These are phyloP conservation scores for Kodamaea nitidulidarum DNA, from an alignment of 805 yeast genomes.

Conservation along the genomic window DNA sequence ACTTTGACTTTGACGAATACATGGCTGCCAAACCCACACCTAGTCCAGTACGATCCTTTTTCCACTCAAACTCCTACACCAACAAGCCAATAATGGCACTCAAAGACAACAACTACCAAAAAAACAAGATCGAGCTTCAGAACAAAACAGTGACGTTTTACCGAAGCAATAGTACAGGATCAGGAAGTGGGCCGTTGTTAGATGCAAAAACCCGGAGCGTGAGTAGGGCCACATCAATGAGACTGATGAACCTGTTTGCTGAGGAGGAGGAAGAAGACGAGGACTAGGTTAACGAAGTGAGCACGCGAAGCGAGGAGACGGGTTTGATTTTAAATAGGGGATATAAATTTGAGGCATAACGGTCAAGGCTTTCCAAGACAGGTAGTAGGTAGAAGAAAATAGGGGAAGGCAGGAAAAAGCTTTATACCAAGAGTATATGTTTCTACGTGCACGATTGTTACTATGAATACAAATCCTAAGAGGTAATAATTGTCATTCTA, in stretches of 20 bases:
- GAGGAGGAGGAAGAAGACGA: slow-evolving; percentile 17
- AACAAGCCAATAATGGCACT: slow-evolving; percentile 32
- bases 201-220: slow-evolving; percentile 13
- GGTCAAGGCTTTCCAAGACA: too few relatives aligned
- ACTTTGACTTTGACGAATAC: slow-evolving; percentile 34
- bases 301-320: too few relatives aligned
- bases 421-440: too few relatives aligned
- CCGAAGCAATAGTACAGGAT: slow-evolving; percentile 22
- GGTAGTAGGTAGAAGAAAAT: too few relatives aligned
- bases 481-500: too few relatives aligned
- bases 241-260: slow-evolving; percentile 21
- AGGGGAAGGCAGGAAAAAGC: too few relatives aligned
- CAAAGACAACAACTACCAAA: slow-evolving; percentile 18
- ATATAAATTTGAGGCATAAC: too few relatives aligned
- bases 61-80: slow-evolving; percentile 37
- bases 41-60: slow-evolving; percentile 3
- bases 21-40: slow-evolving; percentile 1
- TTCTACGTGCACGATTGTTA: too few relatives aligned
- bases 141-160: slow-evolving; percentile 43
- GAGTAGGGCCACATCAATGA: slow-evolving; percentile 27
- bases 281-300: neutral
- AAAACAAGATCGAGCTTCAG: slow-evolving; percentile 34
- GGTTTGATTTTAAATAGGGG: too few relatives aligned
- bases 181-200: slow-evolving; percentile 2
- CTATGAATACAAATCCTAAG: too few relatives aligned